Evolutionary conservation across 345 rosid species (phyloP).

Genomic region (Adansonia digitata): DNA sequence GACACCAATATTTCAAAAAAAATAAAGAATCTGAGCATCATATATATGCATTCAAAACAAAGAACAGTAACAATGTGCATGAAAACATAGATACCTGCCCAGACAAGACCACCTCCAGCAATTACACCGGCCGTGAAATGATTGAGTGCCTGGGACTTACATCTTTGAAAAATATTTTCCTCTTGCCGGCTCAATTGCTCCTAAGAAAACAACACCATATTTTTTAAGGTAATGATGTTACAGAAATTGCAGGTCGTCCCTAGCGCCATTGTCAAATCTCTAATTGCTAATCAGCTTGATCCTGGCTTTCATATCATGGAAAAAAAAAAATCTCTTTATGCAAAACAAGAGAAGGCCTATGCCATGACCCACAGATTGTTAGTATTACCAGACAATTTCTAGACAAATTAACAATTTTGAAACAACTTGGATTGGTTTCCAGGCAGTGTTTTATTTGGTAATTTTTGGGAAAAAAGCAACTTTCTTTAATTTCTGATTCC

Average conservation of each 20-base stretch:
- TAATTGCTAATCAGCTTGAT: no score
- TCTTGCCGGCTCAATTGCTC: slow-evolving; percentile 27
- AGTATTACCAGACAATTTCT: neutral
- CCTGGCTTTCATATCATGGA: no score
- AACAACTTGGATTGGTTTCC: neutral
- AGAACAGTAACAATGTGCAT: neutral
- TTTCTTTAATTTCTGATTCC: no score
- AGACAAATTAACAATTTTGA: neutral
- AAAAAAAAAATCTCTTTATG: no score
- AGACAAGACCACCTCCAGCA: slow-evolving; percentile 26
- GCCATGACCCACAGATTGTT: neutral
- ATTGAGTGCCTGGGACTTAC: neutral
- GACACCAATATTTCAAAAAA: no score
- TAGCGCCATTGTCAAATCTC: no score
- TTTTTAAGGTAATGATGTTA: neutral
- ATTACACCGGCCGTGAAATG: slow-evolving; percentile 17
- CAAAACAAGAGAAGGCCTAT: neutral
- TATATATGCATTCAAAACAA: neutral
- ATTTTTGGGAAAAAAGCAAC: no score
- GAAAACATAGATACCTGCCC: slow-evolving; percentile 34
- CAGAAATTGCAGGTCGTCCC: neutral
- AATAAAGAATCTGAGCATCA: no score
- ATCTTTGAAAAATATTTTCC: neutral
- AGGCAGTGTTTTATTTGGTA: no score
- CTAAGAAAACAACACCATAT: slow-evolving; percentile 12